Evolutionary conservation across 2,329 filamentous ascomycete genomes (phyloP).

Genomic region (Aspergillus pseudotamarii): DNA sequence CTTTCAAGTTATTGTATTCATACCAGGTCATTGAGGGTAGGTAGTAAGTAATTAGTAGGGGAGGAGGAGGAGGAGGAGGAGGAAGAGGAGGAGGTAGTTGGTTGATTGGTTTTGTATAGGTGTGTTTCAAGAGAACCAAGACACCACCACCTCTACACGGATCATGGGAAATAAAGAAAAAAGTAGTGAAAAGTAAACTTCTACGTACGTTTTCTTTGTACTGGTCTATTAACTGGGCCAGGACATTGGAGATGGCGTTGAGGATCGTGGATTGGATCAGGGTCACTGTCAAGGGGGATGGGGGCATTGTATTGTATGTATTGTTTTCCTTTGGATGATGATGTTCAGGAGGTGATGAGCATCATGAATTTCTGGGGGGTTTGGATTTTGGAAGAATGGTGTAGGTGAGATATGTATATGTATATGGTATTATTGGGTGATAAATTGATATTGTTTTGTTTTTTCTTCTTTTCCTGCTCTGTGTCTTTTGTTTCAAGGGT

Average conservation of each 20-base stretch:
- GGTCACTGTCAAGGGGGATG: constrained; percentile 37
- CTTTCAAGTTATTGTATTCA: neutral
- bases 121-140: no score
- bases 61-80: no score
- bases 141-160: neutral
- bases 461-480: neutral
- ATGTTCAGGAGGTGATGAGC: neutral
- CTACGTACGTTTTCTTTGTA: constrained; percentile 35
- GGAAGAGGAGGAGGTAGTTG: no score
- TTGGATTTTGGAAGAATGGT: no score
- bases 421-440: no score
- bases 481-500: neutral
- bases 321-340: neutral
- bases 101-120: no score
- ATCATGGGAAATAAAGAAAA: neutral
- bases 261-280: constrained; percentile 41
- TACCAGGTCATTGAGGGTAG: no score
- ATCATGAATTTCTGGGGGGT: neutral
- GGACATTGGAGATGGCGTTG: constrained; percentile 42
- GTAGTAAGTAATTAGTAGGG: no score
- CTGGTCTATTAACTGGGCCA: constrained; percentile 43
- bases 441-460: no score
- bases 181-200: neutral
- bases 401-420: no score
- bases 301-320: constrained; percentile 16